phyloP scores from a whole-genome alignment of 192 early-diverging fungal species.

The Podila horticola region DNA sequence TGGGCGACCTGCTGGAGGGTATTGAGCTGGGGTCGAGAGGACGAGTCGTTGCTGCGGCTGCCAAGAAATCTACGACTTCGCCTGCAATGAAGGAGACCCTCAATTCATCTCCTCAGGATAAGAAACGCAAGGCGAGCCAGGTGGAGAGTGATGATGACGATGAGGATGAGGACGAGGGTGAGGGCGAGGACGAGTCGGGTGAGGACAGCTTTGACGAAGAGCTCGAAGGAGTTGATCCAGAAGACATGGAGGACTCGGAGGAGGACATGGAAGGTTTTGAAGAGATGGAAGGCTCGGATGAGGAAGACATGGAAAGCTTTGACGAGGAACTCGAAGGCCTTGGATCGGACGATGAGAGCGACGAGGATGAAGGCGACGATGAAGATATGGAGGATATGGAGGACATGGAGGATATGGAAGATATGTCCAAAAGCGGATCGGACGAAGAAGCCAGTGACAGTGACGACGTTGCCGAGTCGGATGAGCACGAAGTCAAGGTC shows the following conservation, averaged over 20 bases:
- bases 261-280: slow-evolving; percentile 35
- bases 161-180: slow-evolving; percentile 24
- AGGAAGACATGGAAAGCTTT: slow-evolving; percentile 37
- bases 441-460: slow-evolving; percentile 42
- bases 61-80: slow-evolving; percentile 3
- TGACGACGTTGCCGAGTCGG: slow-evolving; percentile 48
- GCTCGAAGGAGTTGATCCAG: slow-evolving; percentile 37
- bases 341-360: slow-evolving; percentile 23
- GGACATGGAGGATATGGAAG: slow-evolving; percentile 34
- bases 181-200: slow-evolving; percentile 33
- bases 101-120: neutral
- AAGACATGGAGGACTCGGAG: slow-evolving; percentile 37
- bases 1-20: slow-evolving; percentile 60
- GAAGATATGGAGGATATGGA: slow-evolving; percentile 32
- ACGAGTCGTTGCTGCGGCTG: neutral
- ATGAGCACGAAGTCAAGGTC: slow-evolving; percentile 8
- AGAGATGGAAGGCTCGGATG: slow-evolving; percentile 8
- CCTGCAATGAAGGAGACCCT: neutral
- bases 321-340: slow-evolving; percentile 38
- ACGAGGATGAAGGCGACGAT: slow-evolving; percentile 21
- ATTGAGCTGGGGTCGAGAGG: slow-evolving; percentile 41
- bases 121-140: slow-evolving; percentile 22
- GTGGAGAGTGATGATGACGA: slow-evolving; percentile 49
- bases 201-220: slow-evolving; percentile 33
- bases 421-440: slow-evolving; percentile 25